Evolutionary conservation across 2,329 filamentous ascomycete species (phyloP), one percentile per base, ranked within the genome.

Genomic region (Aspergillus uvarum): DNA sequence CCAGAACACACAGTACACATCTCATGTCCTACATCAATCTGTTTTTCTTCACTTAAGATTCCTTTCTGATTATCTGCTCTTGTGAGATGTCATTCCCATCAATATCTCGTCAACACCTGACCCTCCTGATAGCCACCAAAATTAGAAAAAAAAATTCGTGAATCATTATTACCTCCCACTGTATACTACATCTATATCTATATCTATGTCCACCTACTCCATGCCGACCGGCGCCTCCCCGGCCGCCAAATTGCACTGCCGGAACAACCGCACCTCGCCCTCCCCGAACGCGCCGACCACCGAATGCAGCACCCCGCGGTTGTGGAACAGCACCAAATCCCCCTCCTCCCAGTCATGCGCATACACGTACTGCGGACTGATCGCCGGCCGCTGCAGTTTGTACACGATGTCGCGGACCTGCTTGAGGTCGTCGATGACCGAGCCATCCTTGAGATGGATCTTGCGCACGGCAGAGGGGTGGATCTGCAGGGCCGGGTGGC

Each of bases 281-380:
- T 87, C 83, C 7, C 82, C 82, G 74, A 93, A 92, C 1, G 87
- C 87, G 1, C 89, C 90, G 0, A 91, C 89, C 1, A 93, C 90
- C 3, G 85, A 88, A 73, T 94, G 90, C 58, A 92, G 72, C 16
- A 91, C 81, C 1, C 89, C 90, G 10, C 89, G 85, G 70, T 93
- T 93, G 73, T 93, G 88, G 75, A 93, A 93, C 26, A 93, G 78
- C 0, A 91, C 90, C 59, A 91, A 76, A 70, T 92, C 90, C 5
- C 89, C 89, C 70, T 90, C 86, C 66, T 88, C 80, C 90, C 90
- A 93, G 67, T 92, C 88, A 67, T 92, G 87, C 8, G 88, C 79
- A 71, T 91, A 92, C 11, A 93, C 89, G 62, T 81, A 79, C 59
- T 81, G 72, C 0, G 90, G 89, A 12, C 85, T 83, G 66, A 93